Evolutionary conservation across 2,329 filamentous ascomycete genomes (phyloP), one percentile per base, ranked within the genome.

Genomic region (Botrytis hyacinthi): DNA sequence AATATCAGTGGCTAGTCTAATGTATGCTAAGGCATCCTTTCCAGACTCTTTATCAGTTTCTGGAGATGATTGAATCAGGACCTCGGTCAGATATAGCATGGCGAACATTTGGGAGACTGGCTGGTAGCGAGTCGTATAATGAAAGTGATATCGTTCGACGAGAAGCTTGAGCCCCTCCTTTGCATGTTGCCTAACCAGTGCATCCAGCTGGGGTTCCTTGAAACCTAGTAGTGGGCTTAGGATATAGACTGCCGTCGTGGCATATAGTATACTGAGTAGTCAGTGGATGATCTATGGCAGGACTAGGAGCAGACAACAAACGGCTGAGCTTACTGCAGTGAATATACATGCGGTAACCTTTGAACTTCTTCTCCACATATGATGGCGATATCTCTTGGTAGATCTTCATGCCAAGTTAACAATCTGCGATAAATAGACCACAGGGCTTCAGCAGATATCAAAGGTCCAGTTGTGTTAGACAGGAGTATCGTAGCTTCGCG

Each of bases 101-200:
- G 77, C 75, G 74, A 82, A 81, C 74, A 81, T 79, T 69, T 82
- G 81, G 26, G 81, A 72, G 1, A 80, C 78, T 4, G 80, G 78
- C 60, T 82, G 80, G 71, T 81, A 81, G 35, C 77, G 77, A 70
- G 78, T 80, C 1, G 77, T 77, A 71, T 80, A 82, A 18, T 77
- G 75, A 9, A 73, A 73, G 16, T 75, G 73, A 75, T 81, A 82
- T 61, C 78, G 74, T 29, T 76, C 75, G 16, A 79, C 76, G 16
- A 82, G 75, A n/a, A 82, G 76, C 59, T 75, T 75, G 22, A 82
- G 71, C 4, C 80, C 81, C 35, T 77, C 70, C 71, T 81, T 79
- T 6, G 80, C 80, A 74, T 81, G 77, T 20, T 76, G 73, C 78
- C 81, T 79, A 9, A 81, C 74, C 7, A 77, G 63, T 48, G 77